phyloP scores from a whole-genome alignment of 306 rosid species.

The Cotoneaster glaucophyllus region DNA sequence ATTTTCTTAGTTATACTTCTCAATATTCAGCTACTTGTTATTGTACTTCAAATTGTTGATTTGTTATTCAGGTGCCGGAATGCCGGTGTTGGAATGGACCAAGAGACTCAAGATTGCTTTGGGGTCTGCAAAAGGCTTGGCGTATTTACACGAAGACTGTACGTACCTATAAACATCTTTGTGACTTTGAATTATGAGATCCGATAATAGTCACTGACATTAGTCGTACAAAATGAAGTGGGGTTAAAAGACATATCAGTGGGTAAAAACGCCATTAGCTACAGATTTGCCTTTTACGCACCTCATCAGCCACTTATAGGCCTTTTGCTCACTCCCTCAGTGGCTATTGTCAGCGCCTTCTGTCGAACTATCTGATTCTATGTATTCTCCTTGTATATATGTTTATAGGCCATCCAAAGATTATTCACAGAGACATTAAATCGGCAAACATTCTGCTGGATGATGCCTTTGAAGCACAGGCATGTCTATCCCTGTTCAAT shows the following conservation, averaged over 20 bases:
- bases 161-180: conserved; percentile 16
- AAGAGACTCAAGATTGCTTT: conserved; percentile 73
- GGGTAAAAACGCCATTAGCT: neutral
- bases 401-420: conserved; percentile 76
- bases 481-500: conserved; percentile 7
- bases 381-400: conserved; percentile 10
- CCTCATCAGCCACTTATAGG: neutral
- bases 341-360: neutral
- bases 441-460: conserved; percentile 88
- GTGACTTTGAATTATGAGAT: neutral
- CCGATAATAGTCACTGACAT: neutral
- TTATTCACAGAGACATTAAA: conserved; percentile 93
- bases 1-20: neutral
- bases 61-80: conserved; percentile 34
- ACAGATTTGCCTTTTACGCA: neutral
- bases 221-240: neutral
- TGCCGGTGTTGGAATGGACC: conserved; percentile 72
- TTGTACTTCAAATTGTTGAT: neutral
- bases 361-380: neutral
- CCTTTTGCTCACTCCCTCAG: neutral
- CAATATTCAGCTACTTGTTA: neutral
- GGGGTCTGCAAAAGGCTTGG: conserved; percentile 89
- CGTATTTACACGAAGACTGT: conserved; percentile 92
- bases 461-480: conserved; percentile 73
- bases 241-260: neutral